Percentiles rank a stretch among this genome's conserved stretches.
phyloP scores from a whole-genome alignment of 2,329 filamentous ascomycete genomes.

The Fusarium sororula region DNA sequence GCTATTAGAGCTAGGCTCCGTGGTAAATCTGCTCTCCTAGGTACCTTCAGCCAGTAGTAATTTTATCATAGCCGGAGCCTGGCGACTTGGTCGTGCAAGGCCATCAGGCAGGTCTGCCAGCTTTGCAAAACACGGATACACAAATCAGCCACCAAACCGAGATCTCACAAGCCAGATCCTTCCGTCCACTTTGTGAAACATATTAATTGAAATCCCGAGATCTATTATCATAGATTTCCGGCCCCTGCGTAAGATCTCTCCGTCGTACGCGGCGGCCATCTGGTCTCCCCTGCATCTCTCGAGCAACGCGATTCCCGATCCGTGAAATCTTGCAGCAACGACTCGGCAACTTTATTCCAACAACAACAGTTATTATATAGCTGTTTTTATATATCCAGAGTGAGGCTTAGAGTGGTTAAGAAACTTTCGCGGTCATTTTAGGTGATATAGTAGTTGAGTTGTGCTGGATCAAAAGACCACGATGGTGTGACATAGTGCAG shows the following conservation, averaged over 20 bases:
- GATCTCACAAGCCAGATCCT: not conserved
- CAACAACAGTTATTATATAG: not conserved
- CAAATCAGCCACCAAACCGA: not conserved
- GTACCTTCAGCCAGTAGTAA: not conserved
- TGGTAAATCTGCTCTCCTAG: not conserved
- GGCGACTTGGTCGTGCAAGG: not conserved
- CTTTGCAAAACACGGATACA: not conserved
- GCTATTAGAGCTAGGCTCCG: not conserved
- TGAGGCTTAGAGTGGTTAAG: too few species aligned
- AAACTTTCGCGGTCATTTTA: not conserved
- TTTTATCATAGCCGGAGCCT: not conserved
- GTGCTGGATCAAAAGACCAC: not conserved
- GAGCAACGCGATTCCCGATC: constrained; percentile 30
- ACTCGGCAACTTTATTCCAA: constrained; percentile 34
- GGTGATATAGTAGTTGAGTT: not conserved
- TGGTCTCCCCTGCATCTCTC: not conserved
- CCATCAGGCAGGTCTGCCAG: not conserved
- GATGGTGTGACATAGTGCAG: not conserved
- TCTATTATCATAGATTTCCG: not conserved
- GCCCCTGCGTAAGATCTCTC: constrained; percentile 9
- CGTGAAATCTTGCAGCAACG: constrained; percentile 33
- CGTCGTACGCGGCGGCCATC: constrained; percentile 7
- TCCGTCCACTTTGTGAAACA: constrained; percentile 2
- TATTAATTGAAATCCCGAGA: not conserved
- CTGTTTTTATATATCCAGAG: not conserved